Evolutionary conservation across 2,329 filamentous ascomycete species (phyloP), one percentile per base, ranked within the genome.

Genomic region (Cytospora piceae): DNA sequence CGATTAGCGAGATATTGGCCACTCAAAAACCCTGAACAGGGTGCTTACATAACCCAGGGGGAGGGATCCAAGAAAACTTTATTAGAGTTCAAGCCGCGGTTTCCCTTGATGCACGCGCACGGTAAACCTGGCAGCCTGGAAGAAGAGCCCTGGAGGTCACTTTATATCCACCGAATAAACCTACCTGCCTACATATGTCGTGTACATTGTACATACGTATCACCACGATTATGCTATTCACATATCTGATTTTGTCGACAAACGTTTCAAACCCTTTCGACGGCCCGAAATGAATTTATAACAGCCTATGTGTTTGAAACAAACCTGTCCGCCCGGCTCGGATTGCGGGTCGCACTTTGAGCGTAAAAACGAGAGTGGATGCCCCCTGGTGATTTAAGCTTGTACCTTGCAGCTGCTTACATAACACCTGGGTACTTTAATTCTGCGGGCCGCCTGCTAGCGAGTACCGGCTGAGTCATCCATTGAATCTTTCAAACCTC

Each of bases 1-100:
- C 42, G 42, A 49, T 49, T 24, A 49, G 42, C 42, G 42, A 49
- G n/a, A 49, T 49, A 22, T 49, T 24, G 42, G 42, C 42, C 42
- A 49, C 42, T 49, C 42, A 49, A 22, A 49, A 1, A 49, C 20
- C n/a, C n/a, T 12, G 1, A 12, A 9, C 42, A 22, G 6, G 1
- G 2, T 22, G 42, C 42, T 49, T 49, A 49, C 42, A 49, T 49
- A 22, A 49, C 17, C 39, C 2, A n/a, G 39, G 17, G 34, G 14
- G 34, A 37, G 34, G 12, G 12, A 37, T 37, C 12, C 34, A 37
- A 37, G 9, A 15, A 37, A 37, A 37, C 11, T 37, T 42, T n/a
- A n/a, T 42, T 42, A 15, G 11, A n/a, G 39, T 42, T 42, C 17
- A 42, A 42, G 39, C 39, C 39, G 39, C 39, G 39, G 6, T 42